Conservation (phyloP, 306 rosid genomes). For the Heteromeles arbutifolia region DNA sequence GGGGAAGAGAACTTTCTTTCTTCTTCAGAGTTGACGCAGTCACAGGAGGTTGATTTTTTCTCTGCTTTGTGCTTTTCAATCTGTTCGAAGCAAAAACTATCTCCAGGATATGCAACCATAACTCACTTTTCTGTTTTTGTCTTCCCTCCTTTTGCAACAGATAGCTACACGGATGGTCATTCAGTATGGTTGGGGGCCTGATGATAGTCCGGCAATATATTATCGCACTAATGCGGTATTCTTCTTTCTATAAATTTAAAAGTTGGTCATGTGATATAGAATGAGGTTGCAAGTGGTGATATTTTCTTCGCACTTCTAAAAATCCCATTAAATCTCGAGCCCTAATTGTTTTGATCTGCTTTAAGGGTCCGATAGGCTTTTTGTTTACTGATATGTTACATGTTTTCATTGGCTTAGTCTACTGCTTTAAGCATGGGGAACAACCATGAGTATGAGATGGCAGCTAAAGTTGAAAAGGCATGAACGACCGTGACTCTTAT, state of each 20-base stretch:
- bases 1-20: constrained; percentile 92
- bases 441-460: constrained; percentile 76
- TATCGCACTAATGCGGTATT: constrained; percentile 73
- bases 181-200: constrained; percentile 99
- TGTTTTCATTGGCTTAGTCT: constrained; percentile 39
- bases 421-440: constrained; percentile 87
- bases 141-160: constrained; percentile 36
- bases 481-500: not conserved
- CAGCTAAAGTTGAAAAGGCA: constrained; percentile 86
- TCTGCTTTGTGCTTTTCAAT: constrained; percentile 9
- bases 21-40: constrained; percentile 68
- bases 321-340: not conserved
- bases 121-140: not conserved
- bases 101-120: not conserved
- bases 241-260: constrained; percentile 27
- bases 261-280: constrained; percentile 3
- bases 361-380: not conserved
- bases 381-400: not conserved
- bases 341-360: not conserved
- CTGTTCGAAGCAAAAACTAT: constrained; percentile 3
- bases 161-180: constrained; percentile 95
- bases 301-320: not conserved
- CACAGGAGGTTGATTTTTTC: constrained; percentile 75
- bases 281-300: not conserved
- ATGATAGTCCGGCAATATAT: constrained; percentile 95